Evolutionary conservation across 1,284 basidiomycete species (phyloP).

Genomic region (Flammula alnicola): DNA sequence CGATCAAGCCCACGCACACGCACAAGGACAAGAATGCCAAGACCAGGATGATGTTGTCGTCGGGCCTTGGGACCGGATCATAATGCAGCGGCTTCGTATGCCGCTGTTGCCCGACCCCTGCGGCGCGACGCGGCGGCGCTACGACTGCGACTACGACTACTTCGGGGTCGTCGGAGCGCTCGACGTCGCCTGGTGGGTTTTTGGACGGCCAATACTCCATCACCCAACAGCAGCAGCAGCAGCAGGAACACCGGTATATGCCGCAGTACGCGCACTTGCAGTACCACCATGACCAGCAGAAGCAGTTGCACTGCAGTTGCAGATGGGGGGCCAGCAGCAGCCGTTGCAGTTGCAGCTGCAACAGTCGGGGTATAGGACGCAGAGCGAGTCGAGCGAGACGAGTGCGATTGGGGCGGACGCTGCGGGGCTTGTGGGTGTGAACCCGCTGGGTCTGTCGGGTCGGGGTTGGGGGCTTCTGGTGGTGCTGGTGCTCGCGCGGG

Average conservation of each 20-base stretch:
- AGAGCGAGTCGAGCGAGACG: conserved; percentile 24
- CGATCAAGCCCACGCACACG: background rate
- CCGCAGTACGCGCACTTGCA: conserved; percentile 15
- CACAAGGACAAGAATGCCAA: conserved; percentile 1
- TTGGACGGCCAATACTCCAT: conserved; percentile 8
- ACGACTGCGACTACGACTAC: background rate
- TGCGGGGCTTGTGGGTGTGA: background rate
- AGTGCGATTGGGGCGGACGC: conserved; percentile 16
- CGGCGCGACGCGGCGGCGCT: background rate
- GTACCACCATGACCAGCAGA: conserved; percentile 13
- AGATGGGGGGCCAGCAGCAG: conserved; percentile 9
- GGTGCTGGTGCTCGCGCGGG: conserved; percentile 7
- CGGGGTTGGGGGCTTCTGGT: no score
- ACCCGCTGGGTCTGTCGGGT: conserved; percentile 22
- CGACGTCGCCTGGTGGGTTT: conserved; percentile 16
- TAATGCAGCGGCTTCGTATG: conserved; percentile 13
- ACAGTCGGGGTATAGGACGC: conserved; percentile 15
- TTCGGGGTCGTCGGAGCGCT: conserved; percentile 43
- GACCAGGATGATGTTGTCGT: conserved; percentile 26
- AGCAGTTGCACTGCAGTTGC: conserved; percentile 14
- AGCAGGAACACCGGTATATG: conserved; percentile 1
- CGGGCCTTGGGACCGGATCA: conserved; percentile 44
- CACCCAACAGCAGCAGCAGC: conserved; percentile 8
- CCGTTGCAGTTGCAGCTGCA: conserved; percentile 1
- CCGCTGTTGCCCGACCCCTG: conserved; percentile 6